These are phyloP conservation scores for Dryadomyces quercivorus DNA, from an alignment of 2,329 filamentous ascomycete species.

Conservation along the genomic window DNA sequence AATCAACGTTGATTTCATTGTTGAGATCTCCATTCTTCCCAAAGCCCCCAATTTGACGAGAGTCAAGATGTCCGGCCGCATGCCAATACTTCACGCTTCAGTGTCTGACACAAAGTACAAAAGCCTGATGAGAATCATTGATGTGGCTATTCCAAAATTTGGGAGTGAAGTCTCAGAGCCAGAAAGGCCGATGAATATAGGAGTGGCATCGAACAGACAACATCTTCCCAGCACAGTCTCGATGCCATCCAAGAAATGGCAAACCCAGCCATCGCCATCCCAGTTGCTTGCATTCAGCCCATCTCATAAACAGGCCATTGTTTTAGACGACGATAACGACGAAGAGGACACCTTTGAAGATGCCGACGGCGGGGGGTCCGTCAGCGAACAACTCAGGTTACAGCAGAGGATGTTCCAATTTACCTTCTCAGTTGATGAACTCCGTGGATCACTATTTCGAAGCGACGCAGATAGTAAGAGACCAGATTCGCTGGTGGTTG, in stretches of 20 bases:
- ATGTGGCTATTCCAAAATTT: conserved; percentile 86
- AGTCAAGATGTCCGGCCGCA: conserved; percentile 77
- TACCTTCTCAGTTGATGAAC: conserved; percentile 87
- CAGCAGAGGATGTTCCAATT: conserved; percentile 92
- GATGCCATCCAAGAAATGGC: conserved; percentile 28
- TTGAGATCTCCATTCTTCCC: conserved; percentile 95
- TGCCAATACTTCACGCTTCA: conserved; percentile 83
- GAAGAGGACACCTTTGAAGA: conserved; percentile 56
- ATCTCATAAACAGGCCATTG: conserved; percentile 56
- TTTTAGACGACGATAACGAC: conserved; percentile 43
- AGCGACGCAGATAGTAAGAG: conserved; percentile 68
- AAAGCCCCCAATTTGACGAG: conserved; percentile 90
- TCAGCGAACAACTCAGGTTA: conserved; percentile 51
- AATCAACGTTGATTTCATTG: conserved; percentile 92
- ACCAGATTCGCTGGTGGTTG: conserved; percentile 73
- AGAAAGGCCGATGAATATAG: too few species aligned
- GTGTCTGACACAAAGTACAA: conserved; percentile 97
- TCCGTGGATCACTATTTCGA: conserved; percentile 84
- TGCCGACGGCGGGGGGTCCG: conserved; percentile 39
- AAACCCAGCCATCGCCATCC: conserved; percentile 49
- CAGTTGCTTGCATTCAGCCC: conserved; percentile 54
- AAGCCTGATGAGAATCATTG: conserved; percentile 87
- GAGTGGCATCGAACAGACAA: conserved; percentile 20
- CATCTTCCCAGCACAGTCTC: conserved; percentile 34
- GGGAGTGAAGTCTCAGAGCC: conserved; percentile 27